These are phyloP conservation scores for Paramecium octaurelia DNA, from an alignment of 73 alveolate genomes.

Conservation along the genomic window DNA sequence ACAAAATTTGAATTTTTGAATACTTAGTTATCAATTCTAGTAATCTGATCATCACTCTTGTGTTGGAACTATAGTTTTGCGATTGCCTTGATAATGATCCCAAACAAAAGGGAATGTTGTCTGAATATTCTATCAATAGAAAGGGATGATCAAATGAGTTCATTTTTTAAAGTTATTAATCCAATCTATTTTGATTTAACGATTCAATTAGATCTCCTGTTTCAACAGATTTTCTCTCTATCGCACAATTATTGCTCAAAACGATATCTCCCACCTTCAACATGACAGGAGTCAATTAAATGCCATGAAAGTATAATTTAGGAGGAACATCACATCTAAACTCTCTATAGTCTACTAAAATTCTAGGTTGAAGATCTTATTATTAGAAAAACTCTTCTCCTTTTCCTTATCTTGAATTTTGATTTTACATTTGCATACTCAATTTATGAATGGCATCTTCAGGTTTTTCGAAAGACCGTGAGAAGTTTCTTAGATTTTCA, in stretches of 20 bases:
- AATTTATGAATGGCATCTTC: constrained; percentile 11
- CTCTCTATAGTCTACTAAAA: constrained; percentile 84
- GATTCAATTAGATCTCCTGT: constrained; percentile 89
- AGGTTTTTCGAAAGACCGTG: neutral
- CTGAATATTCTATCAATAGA: constrained; percentile 89
- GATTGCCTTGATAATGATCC: constrained; percentile 21
- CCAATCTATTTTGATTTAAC: constrained; percentile 78
- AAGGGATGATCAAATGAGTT: constrained; percentile 77
- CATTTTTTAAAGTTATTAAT: constrained; percentile 78
- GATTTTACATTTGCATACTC: neutral
- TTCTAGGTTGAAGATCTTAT: constrained; percentile 55
- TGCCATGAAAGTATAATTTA: constrained; percentile 77
- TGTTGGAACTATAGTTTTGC: neutral
- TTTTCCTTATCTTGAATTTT: constrained; percentile 7
- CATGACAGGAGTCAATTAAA: constrained; percentile 76
- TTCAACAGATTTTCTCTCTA: constrained; percentile 89
- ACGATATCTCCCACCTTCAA: constrained; percentile 91
- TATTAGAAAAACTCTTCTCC: neutral
- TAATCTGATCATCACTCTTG: neutral
- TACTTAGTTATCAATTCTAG: neutral
- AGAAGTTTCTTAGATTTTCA: neutral
- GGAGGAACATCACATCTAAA: constrained; percentile 82
- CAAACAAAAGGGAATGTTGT: constrained; percentile 61
- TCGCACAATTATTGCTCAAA: constrained; percentile 78
- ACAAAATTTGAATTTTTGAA: neutral